Conservation (phyloP, 202 grass and related monocot species). For the Elaeis oleifera region DNA sequence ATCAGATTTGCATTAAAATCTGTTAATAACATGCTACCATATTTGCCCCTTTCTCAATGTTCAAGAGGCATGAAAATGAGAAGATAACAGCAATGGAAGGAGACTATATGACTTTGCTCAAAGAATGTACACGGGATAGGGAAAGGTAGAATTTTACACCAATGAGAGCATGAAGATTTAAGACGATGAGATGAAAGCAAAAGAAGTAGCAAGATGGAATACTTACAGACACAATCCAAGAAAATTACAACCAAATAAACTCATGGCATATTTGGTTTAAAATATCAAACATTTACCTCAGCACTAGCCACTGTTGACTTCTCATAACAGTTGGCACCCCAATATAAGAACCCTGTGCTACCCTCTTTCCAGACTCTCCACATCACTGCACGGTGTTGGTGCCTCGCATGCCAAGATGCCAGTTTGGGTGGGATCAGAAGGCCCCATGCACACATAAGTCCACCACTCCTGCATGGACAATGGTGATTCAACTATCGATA, state of each 20-base stretch:
- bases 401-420: constrained; percentile 96
- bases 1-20: neutral
- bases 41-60: neutral
- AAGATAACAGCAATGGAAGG: neutral
- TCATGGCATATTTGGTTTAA: neutral
- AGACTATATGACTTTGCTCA: too few relatives aligned
- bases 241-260: too few relatives aligned
- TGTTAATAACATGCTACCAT: neutral
- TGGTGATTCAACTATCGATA: constrained; percentile 12
- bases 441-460: constrained; percentile 98
- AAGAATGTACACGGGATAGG: too few relatives aligned
- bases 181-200: too few relatives aligned
- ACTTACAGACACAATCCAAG: too few relatives aligned
- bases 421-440: constrained; percentile 93
- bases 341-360: constrained; percentile 89
- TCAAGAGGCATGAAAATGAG: neutral
- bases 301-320: constrained; percentile 81
- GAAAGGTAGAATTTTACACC: too few relatives aligned
- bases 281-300: constrained; percentile 45
- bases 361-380: constrained; percentile 98
- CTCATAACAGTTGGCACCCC: constrained; percentile 94
- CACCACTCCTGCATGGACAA: constrained; percentile 71
- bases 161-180: too few relatives aligned
- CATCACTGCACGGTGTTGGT: constrained; percentile 97
- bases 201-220: too few relatives aligned